These are phyloP conservation scores for Russula compacta DNA, from an alignment of 768 basidiomycete species.

Conservation along the genomic window DNA sequence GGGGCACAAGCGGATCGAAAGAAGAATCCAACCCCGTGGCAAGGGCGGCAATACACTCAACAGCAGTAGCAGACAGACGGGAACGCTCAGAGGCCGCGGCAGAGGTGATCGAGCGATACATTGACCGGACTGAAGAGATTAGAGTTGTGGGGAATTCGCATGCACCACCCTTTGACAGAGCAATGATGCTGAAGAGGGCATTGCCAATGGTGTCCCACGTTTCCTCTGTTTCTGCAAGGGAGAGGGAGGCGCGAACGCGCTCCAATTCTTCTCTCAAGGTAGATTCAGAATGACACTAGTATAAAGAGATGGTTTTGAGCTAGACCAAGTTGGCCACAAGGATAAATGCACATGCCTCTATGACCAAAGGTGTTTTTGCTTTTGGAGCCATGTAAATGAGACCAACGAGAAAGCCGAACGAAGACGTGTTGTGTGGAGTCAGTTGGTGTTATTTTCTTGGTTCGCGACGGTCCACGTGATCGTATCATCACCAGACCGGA, in stretches of 20 bases:
- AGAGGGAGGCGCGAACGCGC: constrained; percentile 32
- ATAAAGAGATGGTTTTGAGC: background rate
- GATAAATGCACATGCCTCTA: background rate
- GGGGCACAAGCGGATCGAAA: constrained; percentile 59
- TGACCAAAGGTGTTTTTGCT: constrained; percentile 11
- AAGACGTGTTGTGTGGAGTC: background rate
- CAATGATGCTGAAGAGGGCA: constrained; percentile 37
- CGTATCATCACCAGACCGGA: background rate
- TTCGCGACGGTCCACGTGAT: constrained; percentile 14
- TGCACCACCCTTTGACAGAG: constrained; percentile 43
- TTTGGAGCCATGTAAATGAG: constrained; percentile 14
- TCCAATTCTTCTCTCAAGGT: constrained; percentile 12
- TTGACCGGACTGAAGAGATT: constrained; percentile 39
- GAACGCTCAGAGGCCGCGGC: constrained; percentile 69
- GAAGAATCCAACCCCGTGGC: constrained; percentile 46
- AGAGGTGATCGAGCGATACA: constrained; percentile 44
- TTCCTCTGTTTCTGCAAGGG: constrained; percentile 62
- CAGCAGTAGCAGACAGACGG: constrained; percentile 54
- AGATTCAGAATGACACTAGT: constrained; percentile 19
- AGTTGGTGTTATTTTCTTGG: background rate
- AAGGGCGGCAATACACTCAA: constrained; percentile 50
- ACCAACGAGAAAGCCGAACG: background rate
- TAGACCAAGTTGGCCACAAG: background rate
- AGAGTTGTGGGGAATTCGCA: constrained; percentile 45
- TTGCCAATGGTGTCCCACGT: constrained; percentile 64